Evolutionary conservation across 129 eudicot genomes (phyloP), one percentile per base, ranked within the genome.

Genomic region (Solidago caesia): DNA sequence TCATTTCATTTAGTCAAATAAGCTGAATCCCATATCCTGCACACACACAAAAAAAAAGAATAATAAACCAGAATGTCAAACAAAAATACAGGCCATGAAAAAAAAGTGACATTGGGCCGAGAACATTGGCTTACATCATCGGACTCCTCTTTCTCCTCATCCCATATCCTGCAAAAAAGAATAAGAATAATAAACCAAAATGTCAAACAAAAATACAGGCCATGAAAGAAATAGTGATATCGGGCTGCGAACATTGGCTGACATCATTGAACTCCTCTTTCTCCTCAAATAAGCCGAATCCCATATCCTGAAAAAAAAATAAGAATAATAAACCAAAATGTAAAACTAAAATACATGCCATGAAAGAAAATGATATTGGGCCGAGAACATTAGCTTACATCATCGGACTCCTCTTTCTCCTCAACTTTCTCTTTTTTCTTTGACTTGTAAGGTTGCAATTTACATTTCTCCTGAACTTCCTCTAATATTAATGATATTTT

Each of bases 391-490:
- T 7, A 21, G 16, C 84, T 79, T 84, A 87, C 88, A 33, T 80
- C 96, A 67, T 89, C 96, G 0, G 90, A 83, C 70, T 86, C 91
- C 58, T 89, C 96, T 55, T 84, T 81, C 81, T 87, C 92, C 64
- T 87, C 92, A 5, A 79, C 92, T 15, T 82, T 80, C 83, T 87
- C 89, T 74, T 84, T 86, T 70, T 89, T 85, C 81, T 87, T 84
- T 7, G 80, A 66, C 64, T 82, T 83, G 5, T 21, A 21, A 21
- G 21, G 21, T 21, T 21, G 21, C 21, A 21, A 21, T 21, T 21
- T 21, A 21, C 21, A 0, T 21, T 21, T 21, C 0, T 21, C 21
- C 21, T 0, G 21, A 21, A 21, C 21, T 21, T 21, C 21, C 21
- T 21, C 21, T 21, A 21, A 21, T 21, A 21, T 21, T 21, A 21